phyloP scores from a whole-genome alignment of 2,329 filamentous ascomycete genomes.

The Monosporascus sp. region DNA sequence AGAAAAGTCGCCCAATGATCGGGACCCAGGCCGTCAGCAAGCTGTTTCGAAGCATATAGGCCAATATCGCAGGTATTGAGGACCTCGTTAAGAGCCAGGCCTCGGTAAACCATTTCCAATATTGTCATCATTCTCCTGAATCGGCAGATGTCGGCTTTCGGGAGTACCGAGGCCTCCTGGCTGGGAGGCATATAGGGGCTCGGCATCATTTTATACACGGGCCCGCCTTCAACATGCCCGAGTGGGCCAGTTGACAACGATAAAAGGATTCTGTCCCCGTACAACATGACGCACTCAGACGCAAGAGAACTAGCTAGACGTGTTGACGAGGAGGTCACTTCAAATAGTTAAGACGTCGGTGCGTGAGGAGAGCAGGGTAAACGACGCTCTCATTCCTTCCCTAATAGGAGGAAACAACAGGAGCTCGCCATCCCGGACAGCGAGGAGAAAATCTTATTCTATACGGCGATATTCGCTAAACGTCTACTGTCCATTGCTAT shows the following conservation, averaged over 20 bases:
- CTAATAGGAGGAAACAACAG: not conserved
- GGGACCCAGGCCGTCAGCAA: slow-evolving; percentile 78
- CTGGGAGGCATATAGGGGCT: not conserved
- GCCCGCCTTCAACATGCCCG: not conserved
- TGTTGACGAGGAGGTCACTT: no score
- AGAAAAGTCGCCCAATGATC: slow-evolving; percentile 74
- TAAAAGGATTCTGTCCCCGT: no score
- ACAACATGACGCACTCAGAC: no score
- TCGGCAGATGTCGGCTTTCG: slow-evolving; percentile 10
- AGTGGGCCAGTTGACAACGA: no score
- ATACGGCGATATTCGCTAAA: not conserved
- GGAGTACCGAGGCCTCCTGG: slow-evolving; percentile 17
- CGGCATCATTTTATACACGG: not conserved
- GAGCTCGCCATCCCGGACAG: not conserved
- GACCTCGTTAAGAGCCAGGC: slow-evolving; percentile 63
- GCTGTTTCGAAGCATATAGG: slow-evolving; percentile 81
- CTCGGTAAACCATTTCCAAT: slow-evolving; percentile 44
- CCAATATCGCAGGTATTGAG: slow-evolving; percentile 73
- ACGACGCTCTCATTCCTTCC: no score
- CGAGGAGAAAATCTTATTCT: not conserved
- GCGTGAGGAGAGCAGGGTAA: no score
- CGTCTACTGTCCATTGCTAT: not conserved
- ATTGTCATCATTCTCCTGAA: not conserved
- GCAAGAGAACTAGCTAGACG: no score
- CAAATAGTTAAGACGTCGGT: no score